A percentile compares a stretch with the other conserved stretches of the same genome.
Evolutionary conservation across 2,329 filamentous ascomycete species (phyloP).

Genomic region (Aureobasidium sp.): DNA sequence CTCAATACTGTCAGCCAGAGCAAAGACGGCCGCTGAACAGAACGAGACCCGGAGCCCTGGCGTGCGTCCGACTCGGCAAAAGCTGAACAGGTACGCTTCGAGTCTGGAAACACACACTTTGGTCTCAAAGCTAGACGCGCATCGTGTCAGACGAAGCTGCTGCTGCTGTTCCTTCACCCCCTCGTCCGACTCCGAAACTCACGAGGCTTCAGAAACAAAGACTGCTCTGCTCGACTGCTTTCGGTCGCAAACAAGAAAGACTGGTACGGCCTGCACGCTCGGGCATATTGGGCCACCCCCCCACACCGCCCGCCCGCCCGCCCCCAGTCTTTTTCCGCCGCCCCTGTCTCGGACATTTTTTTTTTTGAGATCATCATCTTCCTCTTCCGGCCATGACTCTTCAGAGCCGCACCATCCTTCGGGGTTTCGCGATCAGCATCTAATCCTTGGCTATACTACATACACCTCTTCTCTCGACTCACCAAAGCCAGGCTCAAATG

Average conservation of each 20-base stretch:
- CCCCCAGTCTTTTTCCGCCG: too few species aligned
- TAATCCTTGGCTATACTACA: not conserved
- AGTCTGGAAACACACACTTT: not conserved
- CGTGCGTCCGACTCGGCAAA: not conserved
- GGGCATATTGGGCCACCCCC: too few species aligned
- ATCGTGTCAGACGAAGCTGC: not conserved
- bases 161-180: not conserved
- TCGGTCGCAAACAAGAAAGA: too few species aligned
- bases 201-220: not conserved
- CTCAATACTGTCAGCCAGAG: not conserved
- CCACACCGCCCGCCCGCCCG: not conserved
- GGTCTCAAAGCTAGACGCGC: not conserved
- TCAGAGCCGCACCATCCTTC: slow-evolving; percentile 8
- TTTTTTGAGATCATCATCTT: not conserved
- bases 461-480: too few species aligned
- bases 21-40: too few species aligned
- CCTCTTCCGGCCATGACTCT: not conserved
- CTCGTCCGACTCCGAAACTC: slow-evolving; percentile 13
- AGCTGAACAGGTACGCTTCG: not conserved
- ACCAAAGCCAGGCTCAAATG: too few species aligned
- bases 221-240: too few species aligned
- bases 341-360: slow-evolving; percentile 5
- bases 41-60: not conserved
- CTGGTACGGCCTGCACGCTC: too few species aligned
- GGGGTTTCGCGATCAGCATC: not conserved